Conservation (phyloP, 1,284 basidiomycete genomes). For the Cystobasidium slooffiae region DNA sequence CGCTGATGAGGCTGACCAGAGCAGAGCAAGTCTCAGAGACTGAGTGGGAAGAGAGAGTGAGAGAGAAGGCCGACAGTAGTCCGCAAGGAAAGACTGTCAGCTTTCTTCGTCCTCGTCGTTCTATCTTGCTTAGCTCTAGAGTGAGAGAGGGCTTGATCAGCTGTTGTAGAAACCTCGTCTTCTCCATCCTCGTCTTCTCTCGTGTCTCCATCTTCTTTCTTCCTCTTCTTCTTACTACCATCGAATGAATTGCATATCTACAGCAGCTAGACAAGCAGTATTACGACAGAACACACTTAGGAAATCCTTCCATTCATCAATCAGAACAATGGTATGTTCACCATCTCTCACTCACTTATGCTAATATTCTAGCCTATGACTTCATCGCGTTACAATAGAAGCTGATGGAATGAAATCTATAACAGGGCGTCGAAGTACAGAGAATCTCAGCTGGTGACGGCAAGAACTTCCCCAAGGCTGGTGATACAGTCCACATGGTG, state of each 20-base stretch:
- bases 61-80: too few species aligned
- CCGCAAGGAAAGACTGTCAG: too few species aligned
- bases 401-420: conserved; percentile 4
- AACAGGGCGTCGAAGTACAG: conserved; percentile 56
- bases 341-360: neutral
- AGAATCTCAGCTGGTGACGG: conserved; percentile 56
- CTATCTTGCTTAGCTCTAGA: too few species aligned
- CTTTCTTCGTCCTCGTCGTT: too few species aligned
- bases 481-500: conserved; percentile 47
- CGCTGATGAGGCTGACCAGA: too few species aligned
- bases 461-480: conserved; percentile 54
- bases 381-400: neutral
- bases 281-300: neutral
- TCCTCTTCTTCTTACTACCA: neutral
- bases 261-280: conserved; percentile 26
- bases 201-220: too few species aligned
- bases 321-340: conserved; percentile 36
- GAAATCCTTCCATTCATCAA: conserved; percentile 31
- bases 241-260: conserved; percentile 17
- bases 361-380: neutral
- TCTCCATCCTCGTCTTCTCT: neutral
- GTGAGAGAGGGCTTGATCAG: neutral
- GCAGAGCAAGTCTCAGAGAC: too few species aligned
- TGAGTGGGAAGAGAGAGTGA: too few species aligned
- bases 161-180: neutral